Conservation (phyloP, 768 basidiomycete genomes). For the Russula compacta region DNA sequence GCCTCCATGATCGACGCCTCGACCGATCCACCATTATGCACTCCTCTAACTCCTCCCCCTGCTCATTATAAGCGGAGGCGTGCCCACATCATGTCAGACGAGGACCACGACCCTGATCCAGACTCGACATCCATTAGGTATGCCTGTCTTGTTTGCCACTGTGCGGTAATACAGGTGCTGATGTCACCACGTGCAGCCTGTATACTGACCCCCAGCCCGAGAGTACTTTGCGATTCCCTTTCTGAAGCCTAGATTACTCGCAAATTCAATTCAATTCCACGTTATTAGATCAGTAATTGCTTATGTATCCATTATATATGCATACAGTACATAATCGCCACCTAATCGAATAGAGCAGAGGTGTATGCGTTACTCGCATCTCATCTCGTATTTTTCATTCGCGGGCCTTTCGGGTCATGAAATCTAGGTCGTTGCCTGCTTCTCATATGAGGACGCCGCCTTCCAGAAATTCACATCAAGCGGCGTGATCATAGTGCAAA, state of each 20-base stretch:
- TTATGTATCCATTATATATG: constrained; percentile 8
- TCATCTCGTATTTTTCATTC: background rate
- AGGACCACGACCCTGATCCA: constrained; percentile 2
- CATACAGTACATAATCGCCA: background rate
- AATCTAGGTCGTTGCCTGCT: background rate
- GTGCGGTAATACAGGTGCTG: background rate
- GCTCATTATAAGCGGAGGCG: constrained; percentile 14
- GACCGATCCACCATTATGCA: background rate
- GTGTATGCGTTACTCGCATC: background rate
- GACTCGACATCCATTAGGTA: constrained; percentile 7
- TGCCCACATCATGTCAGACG: constrained; percentile 5
- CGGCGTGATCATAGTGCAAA: background rate
- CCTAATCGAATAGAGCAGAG: background rate
- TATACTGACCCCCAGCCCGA: background rate
- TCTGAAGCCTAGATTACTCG: constrained; percentile 1
- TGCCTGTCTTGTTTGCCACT: background rate
- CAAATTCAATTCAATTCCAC: background rate
- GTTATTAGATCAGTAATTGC: background rate
- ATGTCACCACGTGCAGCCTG: background rate
- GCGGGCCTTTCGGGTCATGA: background rate
- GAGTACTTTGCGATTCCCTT: constrained; percentile 1
- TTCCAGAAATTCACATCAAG: background rate
- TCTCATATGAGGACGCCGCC: background rate
- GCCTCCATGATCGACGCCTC: background rate
- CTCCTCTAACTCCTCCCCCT: constrained; percentile 9